Conservation (phyloP, 1,284 basidiomycete genomes). For the Schizophyllum amplum region DNA sequence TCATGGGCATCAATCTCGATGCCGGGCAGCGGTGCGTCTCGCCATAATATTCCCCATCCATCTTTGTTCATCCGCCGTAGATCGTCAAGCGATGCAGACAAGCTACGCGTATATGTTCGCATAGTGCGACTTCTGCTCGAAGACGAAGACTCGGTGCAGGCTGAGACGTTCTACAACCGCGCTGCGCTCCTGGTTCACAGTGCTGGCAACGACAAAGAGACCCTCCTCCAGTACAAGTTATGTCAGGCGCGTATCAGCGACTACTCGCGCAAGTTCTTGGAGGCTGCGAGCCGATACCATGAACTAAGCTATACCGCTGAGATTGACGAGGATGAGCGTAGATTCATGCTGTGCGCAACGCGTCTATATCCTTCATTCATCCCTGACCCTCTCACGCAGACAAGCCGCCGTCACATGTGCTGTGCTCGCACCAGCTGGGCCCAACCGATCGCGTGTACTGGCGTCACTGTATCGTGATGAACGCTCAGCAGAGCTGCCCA, state of each 20-base stretch:
- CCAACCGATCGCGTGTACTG: conserved; percentile 87
- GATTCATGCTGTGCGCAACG: conserved; percentile 69
- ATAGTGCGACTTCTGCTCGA: conserved; percentile 94
- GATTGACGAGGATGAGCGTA: conserved; percentile 86
- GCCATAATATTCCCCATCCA: conserved; percentile 1
- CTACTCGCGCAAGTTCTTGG: conserved; percentile 85
- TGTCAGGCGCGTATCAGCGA: conserved; percentile 93
- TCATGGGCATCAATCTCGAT: conserved; percentile 88
- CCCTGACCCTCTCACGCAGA: conserved; percentile 31
- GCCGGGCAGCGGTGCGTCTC: conserved; percentile 71
- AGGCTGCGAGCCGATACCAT: conserved; percentile 93
- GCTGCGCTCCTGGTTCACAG: conserved; percentile 86
- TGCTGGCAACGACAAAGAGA: conserved; percentile 61
- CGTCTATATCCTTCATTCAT: not conserved
- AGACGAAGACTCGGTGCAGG: conserved; percentile 89
- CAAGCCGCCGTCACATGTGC: conserved; percentile 91
- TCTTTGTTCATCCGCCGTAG: conserved; percentile 26
- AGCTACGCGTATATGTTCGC: conserved; percentile 85
- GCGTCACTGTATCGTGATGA: conserved; percentile 93
- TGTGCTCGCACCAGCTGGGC: conserved; percentile 95
- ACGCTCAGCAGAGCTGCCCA: conserved; percentile 70
- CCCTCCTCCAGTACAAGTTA: conserved; percentile 75
- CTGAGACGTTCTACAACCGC: conserved; percentile 94
- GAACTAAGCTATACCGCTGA: conserved; percentile 85
- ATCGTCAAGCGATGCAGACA: conserved; percentile 74